These are phyloP conservation scores for Tilletia horrida DNA, from an alignment of 1,284 basidiomycete genomes.

Conservation along the genomic window DNA sequence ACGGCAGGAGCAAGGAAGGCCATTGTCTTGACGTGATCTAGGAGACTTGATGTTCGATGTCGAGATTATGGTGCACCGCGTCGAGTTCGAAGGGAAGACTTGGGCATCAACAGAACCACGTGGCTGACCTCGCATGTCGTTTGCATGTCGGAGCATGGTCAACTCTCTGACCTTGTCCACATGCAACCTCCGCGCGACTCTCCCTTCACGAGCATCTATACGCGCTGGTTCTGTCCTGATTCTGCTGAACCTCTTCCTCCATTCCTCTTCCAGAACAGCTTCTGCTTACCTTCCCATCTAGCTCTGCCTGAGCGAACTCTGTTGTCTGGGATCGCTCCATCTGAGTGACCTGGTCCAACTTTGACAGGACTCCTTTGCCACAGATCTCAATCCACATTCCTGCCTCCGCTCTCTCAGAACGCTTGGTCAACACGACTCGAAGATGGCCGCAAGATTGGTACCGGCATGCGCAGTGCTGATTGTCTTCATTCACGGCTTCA, in stretches of 20 bases:
- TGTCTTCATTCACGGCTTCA: conserved; percentile 59
- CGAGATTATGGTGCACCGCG: too few relatives aligned
- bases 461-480: background rate
- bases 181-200: too few relatives aligned
- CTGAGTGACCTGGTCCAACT: background rate
- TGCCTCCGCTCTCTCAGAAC: background rate
- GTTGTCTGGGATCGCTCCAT: too few relatives aligned
- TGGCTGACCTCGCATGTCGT: background rate
- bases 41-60: background rate
- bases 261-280: too few relatives aligned
- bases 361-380: background rate
- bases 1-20: conserved; percentile 29
- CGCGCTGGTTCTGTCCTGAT: too few relatives aligned
- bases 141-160: too few relatives aligned
- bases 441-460: background rate
- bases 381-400: background rate
- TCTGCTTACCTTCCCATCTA: too few relatives aligned
- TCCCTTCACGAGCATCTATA: too few relatives aligned
- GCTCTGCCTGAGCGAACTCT: too few relatives aligned
- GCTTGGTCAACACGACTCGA: background rate
- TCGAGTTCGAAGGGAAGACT: background rate
- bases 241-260: too few relatives aligned
- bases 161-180: too few relatives aligned
- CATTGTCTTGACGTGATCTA: background rate
- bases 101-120: background rate